Percentiles rank a stretch among this genome's conserved stretches.
These are phyloP conservation scores for Cinnamomum chago DNA, from an alignment of 164 flowering plant genomes.

Conservation along the genomic window DNA sequence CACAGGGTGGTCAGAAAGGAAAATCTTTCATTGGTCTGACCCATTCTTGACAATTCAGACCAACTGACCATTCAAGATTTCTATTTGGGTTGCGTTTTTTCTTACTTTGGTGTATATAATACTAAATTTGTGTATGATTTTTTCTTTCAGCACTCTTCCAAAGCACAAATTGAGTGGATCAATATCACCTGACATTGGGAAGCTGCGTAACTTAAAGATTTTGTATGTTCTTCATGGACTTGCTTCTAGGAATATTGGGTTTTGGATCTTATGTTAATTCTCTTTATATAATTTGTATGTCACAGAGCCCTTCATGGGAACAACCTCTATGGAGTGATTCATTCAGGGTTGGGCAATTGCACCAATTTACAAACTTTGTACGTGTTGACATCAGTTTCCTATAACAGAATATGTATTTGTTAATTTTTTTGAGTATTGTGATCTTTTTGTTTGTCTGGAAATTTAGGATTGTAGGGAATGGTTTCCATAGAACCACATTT, in stretches of 20 bases:
- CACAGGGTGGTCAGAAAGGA: neutral
- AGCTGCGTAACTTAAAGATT: slow-evolving; percentile 59
- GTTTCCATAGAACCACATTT: neutral
- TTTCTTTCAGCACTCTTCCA: slow-evolving; percentile 63
- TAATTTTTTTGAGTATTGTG: neutral
- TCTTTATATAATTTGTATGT: neutral
- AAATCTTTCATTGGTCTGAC: neutral
- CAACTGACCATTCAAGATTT: neutral
- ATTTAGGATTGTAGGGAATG: neutral
- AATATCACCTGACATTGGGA: slow-evolving; percentile 90
- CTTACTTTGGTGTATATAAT: neutral
- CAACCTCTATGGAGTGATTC: slow-evolving; percentile 79
- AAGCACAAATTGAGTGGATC: slow-evolving; percentile 73
- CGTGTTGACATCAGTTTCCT: slow-evolving; percentile 22
- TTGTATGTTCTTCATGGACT: slow-evolving; percentile 49
- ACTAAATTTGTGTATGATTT: neutral
- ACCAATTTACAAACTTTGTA: slow-evolving; percentile 72
- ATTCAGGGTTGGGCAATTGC: slow-evolving; percentile 78
- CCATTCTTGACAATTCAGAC: neutral
- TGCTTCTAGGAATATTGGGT: slow-evolving; percentile 3
- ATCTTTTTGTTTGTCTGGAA: neutral
- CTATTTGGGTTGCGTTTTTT: neutral
- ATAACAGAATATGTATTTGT: neutral
- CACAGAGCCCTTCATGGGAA: slow-evolving; percentile 75
- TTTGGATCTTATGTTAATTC: slow-evolving; percentile 14